Evolutionary conservation across 75 land plant genomes (phyloP).

Genomic region (Cunninghamia lanceolata): DNA sequence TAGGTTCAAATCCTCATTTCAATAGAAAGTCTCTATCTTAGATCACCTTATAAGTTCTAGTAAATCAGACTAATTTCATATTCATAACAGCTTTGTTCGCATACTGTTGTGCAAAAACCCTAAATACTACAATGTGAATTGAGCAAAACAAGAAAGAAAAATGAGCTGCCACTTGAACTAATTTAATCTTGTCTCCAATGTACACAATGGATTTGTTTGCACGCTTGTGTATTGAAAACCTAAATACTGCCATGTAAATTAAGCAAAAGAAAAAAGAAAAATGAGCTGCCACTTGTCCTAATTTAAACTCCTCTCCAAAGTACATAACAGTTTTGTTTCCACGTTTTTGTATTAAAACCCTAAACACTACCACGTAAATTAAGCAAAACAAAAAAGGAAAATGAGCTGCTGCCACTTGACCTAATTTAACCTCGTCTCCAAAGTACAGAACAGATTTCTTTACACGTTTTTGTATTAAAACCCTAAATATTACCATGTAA

Average conservation of each 20-base stretch:
- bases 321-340: background rate
- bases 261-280: background rate
- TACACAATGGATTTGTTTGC: too few relatives aligned
- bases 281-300: background rate
- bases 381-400: background rate
- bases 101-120: background rate
- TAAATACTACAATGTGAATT: background rate
- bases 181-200: background rate
- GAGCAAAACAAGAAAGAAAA: background rate
- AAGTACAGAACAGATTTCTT: too few relatives aligned
- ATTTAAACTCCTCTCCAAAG: background rate
- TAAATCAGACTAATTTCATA: background rate
- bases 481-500: too few relatives aligned
- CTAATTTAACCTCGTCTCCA: background rate
- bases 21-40: background rate
- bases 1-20: too few relatives aligned
- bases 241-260: too few relatives aligned
- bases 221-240: too few relatives aligned
- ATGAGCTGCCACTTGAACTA: background rate
- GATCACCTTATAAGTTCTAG: background rate
- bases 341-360: background rate
- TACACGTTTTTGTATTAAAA: too few relatives aligned
- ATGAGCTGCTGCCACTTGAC: background rate
- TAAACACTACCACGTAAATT: background rate
- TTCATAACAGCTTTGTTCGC: background rate